Conservation (phyloP, 805 yeast genomes). For the Lachancea sp. region DNA sequence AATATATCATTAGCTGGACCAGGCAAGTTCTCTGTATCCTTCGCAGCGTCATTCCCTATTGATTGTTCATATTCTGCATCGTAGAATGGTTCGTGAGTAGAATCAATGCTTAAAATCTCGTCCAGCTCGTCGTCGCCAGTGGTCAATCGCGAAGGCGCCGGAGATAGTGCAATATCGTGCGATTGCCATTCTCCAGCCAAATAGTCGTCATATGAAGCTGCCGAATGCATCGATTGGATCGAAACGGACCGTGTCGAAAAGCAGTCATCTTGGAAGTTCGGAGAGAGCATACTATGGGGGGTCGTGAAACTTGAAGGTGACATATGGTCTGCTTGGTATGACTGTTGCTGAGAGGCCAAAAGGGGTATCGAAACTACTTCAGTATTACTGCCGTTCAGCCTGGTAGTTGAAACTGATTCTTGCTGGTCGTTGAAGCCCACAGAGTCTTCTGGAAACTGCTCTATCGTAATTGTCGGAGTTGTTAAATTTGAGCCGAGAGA, state of each 20-base stretch:
- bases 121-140: constrained; percentile 26
- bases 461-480: constrained; percentile 8
- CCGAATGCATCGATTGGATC: constrained; percentile 2
- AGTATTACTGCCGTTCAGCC: too few relatives aligned
- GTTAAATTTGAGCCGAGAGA: not conserved
- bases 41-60: not conserved
- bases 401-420: not conserved
- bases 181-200: constrained; percentile 10
- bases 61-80: not conserved
- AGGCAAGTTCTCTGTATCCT: not conserved
- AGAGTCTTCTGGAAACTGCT: not conserved
- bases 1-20: not conserved
- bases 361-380: not conserved
- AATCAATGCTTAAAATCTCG: constrained; percentile 27
- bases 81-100: constrained; percentile 12
- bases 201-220: not conserved
- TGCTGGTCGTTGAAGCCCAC: not conserved
- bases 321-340: not conserved
- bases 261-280: constrained; percentile 3
- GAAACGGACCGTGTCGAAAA: constrained; percentile 3
- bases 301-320: not conserved
- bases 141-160: constrained; percentile 23
- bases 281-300: constrained; percentile 2
- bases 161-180: constrained; percentile 24
- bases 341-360: constrained; percentile 1